Conservation (phyloP, 345 rosid genomes). For the Cochlearia excelsa region DNA sequence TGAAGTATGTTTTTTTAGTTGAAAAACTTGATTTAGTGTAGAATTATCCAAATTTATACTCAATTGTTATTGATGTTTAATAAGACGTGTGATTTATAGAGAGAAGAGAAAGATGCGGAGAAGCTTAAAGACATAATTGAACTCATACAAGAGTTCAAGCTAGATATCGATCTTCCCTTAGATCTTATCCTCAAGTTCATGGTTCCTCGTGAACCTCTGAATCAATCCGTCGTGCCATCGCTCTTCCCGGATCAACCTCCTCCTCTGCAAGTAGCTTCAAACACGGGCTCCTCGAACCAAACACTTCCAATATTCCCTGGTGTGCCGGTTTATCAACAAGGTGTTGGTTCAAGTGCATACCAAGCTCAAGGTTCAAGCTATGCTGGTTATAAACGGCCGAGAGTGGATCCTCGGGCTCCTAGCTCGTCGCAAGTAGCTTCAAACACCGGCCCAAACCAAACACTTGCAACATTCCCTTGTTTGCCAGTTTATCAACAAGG, state of each 20-base stretch:
- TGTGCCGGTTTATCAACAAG: not conserved
- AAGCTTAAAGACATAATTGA: conserved; percentile 26
- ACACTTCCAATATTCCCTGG: conserved; percentile 9
- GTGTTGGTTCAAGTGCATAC: no score
- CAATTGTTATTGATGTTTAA: no score
- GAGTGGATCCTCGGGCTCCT: no score
- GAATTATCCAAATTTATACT: no score
- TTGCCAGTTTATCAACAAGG: conserved; percentile 2
- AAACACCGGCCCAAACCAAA: no score
- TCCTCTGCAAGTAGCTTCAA: no score
- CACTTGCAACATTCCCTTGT: conserved; percentile 11
- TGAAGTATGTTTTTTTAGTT: no score
- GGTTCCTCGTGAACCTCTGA: conserved; percentile 24
- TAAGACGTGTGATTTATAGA: conserved; percentile 29
- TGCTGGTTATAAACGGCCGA: no score
- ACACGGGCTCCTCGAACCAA: no score
- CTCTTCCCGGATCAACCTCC: conserved; percentile 3
- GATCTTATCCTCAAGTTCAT: conserved; percentile 28
- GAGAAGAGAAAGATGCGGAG: conserved; percentile 28
- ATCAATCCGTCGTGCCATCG: conserved; percentile 14
- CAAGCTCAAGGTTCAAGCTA: no score
- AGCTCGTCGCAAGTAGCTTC: no score
- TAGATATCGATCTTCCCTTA: conserved; percentile 33
- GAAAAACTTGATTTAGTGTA: no score
- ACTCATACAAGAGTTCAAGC: conserved; percentile 25